Evolutionary conservation across 116 monocot genomes (phyloP).

Genomic region (Dioscorea cayenensis): DNA sequence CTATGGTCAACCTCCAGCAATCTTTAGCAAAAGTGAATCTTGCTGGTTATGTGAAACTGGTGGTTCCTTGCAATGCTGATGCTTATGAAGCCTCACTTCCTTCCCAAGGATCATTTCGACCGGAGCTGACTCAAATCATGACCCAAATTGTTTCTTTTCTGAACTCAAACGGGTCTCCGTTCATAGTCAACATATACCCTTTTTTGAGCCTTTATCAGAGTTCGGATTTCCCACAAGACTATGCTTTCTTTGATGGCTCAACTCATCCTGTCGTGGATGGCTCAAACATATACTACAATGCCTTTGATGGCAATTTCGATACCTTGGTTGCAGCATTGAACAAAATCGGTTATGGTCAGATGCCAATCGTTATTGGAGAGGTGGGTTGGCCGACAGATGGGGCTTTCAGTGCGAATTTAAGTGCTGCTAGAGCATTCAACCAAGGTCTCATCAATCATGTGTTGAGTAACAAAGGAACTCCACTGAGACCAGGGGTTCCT

Average conservation of each 20-base stretch:
- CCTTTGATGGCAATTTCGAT: constrained; percentile 90
- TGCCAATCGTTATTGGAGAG: constrained; percentile 85
- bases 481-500: constrained; percentile 65
- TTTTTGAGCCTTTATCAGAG: constrained; percentile 77
- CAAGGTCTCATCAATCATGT: constrained; percentile 81
- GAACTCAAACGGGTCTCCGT: constrained; percentile 66
- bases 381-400: constrained; percentile 95
- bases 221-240: constrained; percentile 89
- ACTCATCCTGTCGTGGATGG: constrained; percentile 80
- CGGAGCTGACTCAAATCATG: constrained; percentile 78
- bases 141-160: constrained; percentile 76
- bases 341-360: constrained; percentile 61
- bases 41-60: constrained; percentile 68
- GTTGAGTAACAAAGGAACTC: constrained; percentile 71
- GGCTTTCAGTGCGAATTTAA: constrained; percentile 61
- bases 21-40: constrained; percentile 66
- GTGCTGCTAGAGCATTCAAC: constrained; percentile 80
- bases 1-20: constrained; percentile 74
- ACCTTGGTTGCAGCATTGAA: constrained; percentile 72
- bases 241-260: constrained; percentile 80
- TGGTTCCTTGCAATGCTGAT: constrained; percentile 97
- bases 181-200: constrained; percentile 89
- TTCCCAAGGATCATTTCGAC: constrained; percentile 77
- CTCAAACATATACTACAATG: constrained; percentile 65
- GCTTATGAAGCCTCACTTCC: constrained; percentile 73